Percentiles rank a stretch among this genome's conserved stretches.
Conservation (phyloP, 1,139 yeast genomes). For the Yamadazyma epiphylla region DNA sequence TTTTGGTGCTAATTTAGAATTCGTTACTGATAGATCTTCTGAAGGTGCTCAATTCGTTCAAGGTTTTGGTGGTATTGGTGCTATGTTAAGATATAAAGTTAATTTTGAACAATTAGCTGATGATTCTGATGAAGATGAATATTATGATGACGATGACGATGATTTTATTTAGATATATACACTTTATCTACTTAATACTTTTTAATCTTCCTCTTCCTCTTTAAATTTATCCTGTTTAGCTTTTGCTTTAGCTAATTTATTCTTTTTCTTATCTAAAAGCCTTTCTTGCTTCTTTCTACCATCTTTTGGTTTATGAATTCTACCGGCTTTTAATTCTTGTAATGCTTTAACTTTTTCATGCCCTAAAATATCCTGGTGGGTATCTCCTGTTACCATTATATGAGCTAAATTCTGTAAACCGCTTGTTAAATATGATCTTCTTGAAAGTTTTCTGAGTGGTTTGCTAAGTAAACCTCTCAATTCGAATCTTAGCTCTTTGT, state of each 20-base stretch:
- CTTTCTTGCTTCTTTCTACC: conserved; percentile 10
- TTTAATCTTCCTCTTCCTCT: conserved; percentile 1
- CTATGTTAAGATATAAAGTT: conserved; percentile 90
- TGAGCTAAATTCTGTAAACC: conserved; percentile 86
- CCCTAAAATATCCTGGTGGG: conserved; percentile 70
- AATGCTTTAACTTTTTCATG: conserved; percentile 68
- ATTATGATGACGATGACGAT: conserved; percentile 70
- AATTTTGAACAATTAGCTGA: conserved; percentile 93
- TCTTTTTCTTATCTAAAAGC: conserved; percentile 13
- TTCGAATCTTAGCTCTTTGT: conserved; percentile 48
- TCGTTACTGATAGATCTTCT: conserved; percentile 91
- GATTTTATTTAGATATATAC: conserved; percentile 37
- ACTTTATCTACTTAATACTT: not conserved
- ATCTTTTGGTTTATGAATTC: conserved; percentile 3
- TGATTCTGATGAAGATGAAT: conserved; percentile 83
- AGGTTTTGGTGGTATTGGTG: conserved; percentile 99
- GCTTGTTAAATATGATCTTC: conserved; percentile 78
- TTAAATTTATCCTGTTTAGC: conserved; percentile 1
- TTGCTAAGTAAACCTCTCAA: conserved; percentile 51
- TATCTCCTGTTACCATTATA: conserved; percentile 66
- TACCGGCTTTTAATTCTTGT: conserved; percentile 49
- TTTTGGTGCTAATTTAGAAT: conserved; percentile 93
- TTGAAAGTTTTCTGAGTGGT: conserved; percentile 64
- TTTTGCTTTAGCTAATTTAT: conserved; percentile 2
- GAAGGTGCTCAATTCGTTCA: conserved; percentile 98